Evolutionary conservation across 2,329 filamentous ascomycete species (phyloP), one percentile per base, ranked within the genome.

Genomic region (Iodosphaeria phyllophila): DNA sequence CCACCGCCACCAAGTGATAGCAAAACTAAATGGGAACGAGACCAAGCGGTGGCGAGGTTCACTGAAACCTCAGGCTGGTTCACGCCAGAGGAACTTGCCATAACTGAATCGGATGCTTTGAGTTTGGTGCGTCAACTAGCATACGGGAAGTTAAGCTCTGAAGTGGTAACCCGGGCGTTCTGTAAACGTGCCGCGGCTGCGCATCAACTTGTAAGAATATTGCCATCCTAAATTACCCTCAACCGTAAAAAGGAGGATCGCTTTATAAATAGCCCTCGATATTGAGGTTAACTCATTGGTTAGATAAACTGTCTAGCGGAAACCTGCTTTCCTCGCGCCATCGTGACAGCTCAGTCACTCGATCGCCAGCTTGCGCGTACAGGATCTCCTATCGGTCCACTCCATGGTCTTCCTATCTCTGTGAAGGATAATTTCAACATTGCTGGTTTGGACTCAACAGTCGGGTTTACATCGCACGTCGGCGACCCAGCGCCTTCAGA

Each of bases 351-450:
- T 0, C 42, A 41, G 18, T 36, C 45, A 3, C 46, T 61, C 2
- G 69, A 74, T 35, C 47, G 50, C n/a, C 44, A 66, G 30, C 34
- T 65, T 2, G 44, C 47, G n/a, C 36, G 36, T 16, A 58, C 56
- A 1, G 55, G 60, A 7, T 46, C 60, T 18, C 45, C 52, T 0
- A 13, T 54, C 1, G 75, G 75, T 0, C 72, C 74, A 2, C 54
- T 82, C 2, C 74, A 80, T 42, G 75, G 42, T 30, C 51, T 74
- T 2, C 69, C 69, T 3, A 46, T 74, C 16, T 69, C 70, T 0
- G 56, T 82, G 23, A 82, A 82, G 38, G 74, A 80, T 47, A 70
- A 73, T 38, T 73, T 78, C 52, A 61, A 76, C 29, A 48, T 76
- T 9, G 41, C 44, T 3, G 68, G 67, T 5, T 53, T 67, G 8